phyloP scores from a whole-genome alignment of 2,329 filamentous ascomycete species.

The Daldinia eschscholtzii region DNA sequence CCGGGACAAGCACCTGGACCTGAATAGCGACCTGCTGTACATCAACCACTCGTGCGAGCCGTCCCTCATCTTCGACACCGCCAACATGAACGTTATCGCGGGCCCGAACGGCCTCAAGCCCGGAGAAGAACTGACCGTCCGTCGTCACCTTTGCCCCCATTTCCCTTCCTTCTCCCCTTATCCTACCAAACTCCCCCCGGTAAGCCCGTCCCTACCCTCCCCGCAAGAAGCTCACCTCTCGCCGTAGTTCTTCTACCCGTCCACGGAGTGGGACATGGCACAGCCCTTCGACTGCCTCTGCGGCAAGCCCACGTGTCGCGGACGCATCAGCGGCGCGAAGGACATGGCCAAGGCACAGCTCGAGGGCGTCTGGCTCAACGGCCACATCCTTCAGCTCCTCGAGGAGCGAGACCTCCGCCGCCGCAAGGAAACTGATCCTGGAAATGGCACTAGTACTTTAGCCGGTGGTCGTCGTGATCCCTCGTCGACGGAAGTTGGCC shows the following conservation, averaged over 20 bases:
- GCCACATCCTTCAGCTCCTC: conserved; percentile 69
- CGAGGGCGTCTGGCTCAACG: conserved; percentile 71
- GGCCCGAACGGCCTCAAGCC: conserved; percentile 66
- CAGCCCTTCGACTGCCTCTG: conserved; percentile 78
- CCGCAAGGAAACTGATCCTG: conserved; percentile 40
- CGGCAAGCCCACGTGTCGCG: conserved; percentile 67
- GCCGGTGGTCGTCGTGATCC: background rate
- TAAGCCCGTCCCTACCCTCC: conserved; percentile 34
- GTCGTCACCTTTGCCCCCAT: conserved; percentile 29
- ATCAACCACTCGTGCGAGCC: conserved; percentile 78
- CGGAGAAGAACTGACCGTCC: conserved; percentile 70
- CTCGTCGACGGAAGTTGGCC: conserved; percentile 9
- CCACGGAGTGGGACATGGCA: conserved; percentile 80
- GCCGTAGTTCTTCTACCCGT: conserved; percentile 77
- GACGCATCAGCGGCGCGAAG: conserved; percentile 72
- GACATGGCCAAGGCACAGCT: conserved; percentile 69
- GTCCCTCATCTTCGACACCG: conserved; percentile 72
- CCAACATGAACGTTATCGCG: conserved; percentile 68
- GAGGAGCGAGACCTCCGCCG: conserved; percentile 55
- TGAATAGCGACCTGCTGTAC: conserved; percentile 76
- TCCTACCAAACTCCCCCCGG: background rate
- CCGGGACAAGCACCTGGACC: conserved; percentile 67
- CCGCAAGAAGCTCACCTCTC: conserved; percentile 31
- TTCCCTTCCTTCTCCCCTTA: no score
- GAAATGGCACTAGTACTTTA: conserved; percentile 30